Conservation (phyloP, 2,329 filamentous ascomycete species). For the Nemania sp. region DNA sequence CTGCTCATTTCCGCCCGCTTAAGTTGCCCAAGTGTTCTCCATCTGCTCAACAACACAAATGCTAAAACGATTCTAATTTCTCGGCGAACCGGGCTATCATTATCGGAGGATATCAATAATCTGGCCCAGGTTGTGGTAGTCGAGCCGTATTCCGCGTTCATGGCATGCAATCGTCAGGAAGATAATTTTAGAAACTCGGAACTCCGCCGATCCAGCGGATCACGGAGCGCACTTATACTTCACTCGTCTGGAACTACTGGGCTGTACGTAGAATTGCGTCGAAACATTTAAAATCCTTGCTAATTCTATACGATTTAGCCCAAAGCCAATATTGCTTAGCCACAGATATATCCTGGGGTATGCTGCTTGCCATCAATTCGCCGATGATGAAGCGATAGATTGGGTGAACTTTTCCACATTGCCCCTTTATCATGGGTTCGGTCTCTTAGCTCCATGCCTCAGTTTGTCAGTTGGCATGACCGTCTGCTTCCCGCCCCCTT, state of each 20-base stretch:
- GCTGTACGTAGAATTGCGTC: not conserved
- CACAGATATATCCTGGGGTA: conserved; percentile 38
- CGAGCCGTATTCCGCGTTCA: conserved; percentile 6
- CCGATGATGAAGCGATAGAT: conserved; percentile 23
- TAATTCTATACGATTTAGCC: conserved; percentile 12
- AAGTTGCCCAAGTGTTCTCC: conserved; percentile 13
- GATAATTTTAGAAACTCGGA: not conserved
- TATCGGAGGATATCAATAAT: not conserved
- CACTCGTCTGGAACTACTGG: conserved; percentile 44
- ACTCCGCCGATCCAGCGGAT: not conserved
- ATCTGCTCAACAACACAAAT: conserved; percentile 14
- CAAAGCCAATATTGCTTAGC: conserved; percentile 41
- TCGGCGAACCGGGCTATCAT: not conserved
- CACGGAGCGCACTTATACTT: conserved; percentile 32
- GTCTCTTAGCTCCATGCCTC: conserved; percentile 38
- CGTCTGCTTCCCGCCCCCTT: conserved; percentile 35
- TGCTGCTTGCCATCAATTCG: conserved; percentile 37
- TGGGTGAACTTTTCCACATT: conserved; percentile 40
- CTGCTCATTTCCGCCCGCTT: conserved; percentile 32
- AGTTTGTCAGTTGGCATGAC: conserved; percentile 37
- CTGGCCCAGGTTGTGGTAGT: not conserved
- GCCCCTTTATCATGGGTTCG: conserved; percentile 43
- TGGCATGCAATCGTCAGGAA: not conserved
- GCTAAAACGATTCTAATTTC: conserved; percentile 4
- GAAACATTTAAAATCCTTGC: not conserved